phyloP scores from a whole-genome alignment of 441 rosid species.

The Dalechampia spathulata region DNA sequence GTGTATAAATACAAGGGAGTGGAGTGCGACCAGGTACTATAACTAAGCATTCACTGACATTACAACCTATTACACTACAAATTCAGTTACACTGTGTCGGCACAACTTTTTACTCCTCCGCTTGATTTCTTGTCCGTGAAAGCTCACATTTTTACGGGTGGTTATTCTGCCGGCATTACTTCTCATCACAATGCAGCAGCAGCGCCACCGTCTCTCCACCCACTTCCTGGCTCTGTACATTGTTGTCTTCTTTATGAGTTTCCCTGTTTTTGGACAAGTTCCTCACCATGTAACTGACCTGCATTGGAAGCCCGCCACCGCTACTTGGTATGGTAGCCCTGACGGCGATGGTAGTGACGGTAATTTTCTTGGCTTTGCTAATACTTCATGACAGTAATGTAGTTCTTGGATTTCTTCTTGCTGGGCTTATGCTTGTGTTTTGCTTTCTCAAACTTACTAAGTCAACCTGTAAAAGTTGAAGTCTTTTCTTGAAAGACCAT shows the following conservation, averaged over 20 bases:
- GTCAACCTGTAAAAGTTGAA: too few relatives aligned
- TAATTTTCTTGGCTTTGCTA: slow-evolving; percentile 10
- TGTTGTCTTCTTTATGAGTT: slow-evolving; percentile 14
- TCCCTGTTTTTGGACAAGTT: slow-evolving; percentile 19
- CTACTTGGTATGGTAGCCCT: slow-evolving; percentile 96
- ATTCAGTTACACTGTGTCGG: slow-evolving; percentile 31
- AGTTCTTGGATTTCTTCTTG: too few relatives aligned
- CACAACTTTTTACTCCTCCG: slow-evolving; percentile 3
- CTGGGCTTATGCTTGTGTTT: too few relatives aligned
- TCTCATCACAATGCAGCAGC: slow-evolving; percentile 37
- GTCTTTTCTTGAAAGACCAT: too few relatives aligned
- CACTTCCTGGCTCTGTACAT: slow-evolving; percentile 16
- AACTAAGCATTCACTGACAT: neutral
- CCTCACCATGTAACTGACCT: slow-evolving; percentile 21
- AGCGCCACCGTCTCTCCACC: slow-evolving; percentile 15
- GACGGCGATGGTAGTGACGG: slow-evolving; percentile 96
- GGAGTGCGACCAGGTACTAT: slow-evolving; percentile 10
- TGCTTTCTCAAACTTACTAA: too few relatives aligned
- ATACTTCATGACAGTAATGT: too few relatives aligned
- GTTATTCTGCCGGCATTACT: neutral
- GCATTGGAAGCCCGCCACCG: slow-evolving; percentile 76
- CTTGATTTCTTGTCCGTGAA: too few relatives aligned
- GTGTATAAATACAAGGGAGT: slow-evolving; percentile 2
- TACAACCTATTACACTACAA: neutral
- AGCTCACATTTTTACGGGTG: slow-evolving; percentile 1